phyloP scores from a whole-genome alignment of 1,284 basidiomycete species.

The Leccinum fallax region DNA sequence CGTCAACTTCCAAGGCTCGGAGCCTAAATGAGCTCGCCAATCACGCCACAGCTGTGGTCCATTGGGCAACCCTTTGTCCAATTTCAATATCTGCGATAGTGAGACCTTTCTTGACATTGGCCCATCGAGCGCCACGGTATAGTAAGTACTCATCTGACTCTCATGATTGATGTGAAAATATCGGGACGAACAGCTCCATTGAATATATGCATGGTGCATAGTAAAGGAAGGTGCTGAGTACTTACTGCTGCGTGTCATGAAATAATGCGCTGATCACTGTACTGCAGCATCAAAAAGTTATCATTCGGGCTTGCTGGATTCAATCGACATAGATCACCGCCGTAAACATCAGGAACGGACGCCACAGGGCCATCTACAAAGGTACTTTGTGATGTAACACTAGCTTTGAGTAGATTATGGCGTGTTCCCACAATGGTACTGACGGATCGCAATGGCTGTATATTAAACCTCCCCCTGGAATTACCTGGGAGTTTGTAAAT shows the following conservation, averaged over 20 bases:
- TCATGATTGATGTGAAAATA: neutral
- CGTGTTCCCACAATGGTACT: neutral
- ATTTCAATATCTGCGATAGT: neutral
- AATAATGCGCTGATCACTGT: neutral
- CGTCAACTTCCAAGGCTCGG: neutral
- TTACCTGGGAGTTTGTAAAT: neutral
- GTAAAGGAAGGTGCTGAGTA: neutral
- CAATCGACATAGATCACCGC: neutral
- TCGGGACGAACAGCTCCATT: neutral
- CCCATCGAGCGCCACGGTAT: neutral
- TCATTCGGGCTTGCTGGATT: neutral
- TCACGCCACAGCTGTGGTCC: neutral
- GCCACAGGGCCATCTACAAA: neutral
- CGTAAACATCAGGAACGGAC: neutral
- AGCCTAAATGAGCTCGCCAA: neutral
- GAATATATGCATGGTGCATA: neutral
- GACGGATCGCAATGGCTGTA: neutral
- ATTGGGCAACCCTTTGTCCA: neutral
- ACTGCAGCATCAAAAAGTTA: neutral
- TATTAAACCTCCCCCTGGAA: neutral
- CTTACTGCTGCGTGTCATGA: neutral
- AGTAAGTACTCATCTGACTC: neutral
- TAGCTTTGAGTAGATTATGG: neutral
- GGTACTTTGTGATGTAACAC: constrained; percentile 1
- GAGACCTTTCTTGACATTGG: neutral